Evolutionary conservation across 2,329 filamentous ascomycete genomes (phyloP), one percentile per base, ranked within the genome.

Genomic region (Nigrospora oryzae): DNA sequence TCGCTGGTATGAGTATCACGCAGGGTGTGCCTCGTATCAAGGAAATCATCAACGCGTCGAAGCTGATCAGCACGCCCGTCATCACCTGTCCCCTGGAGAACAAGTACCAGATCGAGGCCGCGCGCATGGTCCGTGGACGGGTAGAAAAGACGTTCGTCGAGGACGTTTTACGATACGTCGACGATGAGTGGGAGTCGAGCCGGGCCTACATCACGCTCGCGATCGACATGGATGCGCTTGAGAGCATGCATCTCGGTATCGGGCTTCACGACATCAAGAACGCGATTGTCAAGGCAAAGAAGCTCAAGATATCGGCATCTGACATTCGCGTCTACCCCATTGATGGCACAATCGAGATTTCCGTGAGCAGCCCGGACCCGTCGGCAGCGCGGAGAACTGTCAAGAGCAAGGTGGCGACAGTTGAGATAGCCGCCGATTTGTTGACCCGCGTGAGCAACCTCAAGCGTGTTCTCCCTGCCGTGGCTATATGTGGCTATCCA

Each of bases 1-100:
- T 98, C 51, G 93, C 93, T 37, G 91, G 91, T 63, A 97, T 98
- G 93, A 95, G 89, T 76, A 95, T 98, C 61, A 98, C 93, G 0
- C 89, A 96, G 61, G 93, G 93, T 86, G 93, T 98, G 7, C 93
- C 93, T 1, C 91, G 93, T 83, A 98, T 98, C 72, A 98, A 98
- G 69, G 93, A 98, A 74, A 98, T 98, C 54, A 98, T 98, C 81
- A 98, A 98, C 67, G 93, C 93, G 6, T 95, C 89, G 10, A 95
- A 89, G 63, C 73, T 74, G 41, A 98, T 98, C 65, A 94, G 86
- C 63, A 98, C 93, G 1, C 93, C 93, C 0, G 85, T 98, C 60
- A 95, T 98, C 54, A 82, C 79, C 6, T 97, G 93, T 58, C 84
- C 87, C 5, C 73, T 97, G 5, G 76, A 88, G 51, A 93, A 89